Evolutionary conservation across 768 basidiomycete species (phyloP).

Genomic region (Strobilomyces echinocephalus): DNA sequence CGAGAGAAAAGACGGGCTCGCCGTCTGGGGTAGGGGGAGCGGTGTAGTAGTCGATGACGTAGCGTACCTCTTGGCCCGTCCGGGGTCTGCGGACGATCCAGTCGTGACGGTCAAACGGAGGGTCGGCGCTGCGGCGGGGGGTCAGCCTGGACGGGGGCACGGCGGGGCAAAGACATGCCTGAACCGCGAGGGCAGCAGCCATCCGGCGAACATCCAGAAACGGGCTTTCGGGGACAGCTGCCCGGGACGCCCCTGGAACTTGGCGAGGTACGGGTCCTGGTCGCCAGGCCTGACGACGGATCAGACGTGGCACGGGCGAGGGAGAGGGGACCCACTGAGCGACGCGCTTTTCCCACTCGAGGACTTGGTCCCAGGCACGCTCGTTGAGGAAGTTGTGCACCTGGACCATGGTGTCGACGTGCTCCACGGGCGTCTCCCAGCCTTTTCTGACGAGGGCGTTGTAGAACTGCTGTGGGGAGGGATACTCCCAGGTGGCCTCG

Average conservation of each 20-base stretch:
- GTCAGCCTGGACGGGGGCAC: not conserved
- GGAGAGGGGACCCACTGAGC: conserved; percentile 18
- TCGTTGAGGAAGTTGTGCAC: conserved; percentile 99
- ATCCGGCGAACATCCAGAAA: conserved; percentile 80
- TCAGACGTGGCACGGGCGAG: not conserved
- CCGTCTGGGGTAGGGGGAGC: conserved; percentile 87
- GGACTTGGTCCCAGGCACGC: conserved; percentile 90
- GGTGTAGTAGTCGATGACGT: conserved; percentile 98
- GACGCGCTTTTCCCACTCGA: conserved; percentile 81
- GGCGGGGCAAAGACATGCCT: conserved; percentile 50
- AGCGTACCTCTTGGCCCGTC: conserved; percentile 80
- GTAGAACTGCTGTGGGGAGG: conserved; percentile 96
- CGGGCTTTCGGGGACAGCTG: conserved; percentile 93
- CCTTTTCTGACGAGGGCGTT: conserved; percentile 95
- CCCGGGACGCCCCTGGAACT: conserved; percentile 87
- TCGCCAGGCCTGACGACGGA: conserved; percentile 39
- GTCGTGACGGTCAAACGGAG: conserved; percentile 97
- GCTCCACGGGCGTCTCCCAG: conserved; percentile 95
- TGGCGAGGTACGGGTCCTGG: conserved; percentile 68
- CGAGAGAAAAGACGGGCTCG: conserved; percentile 90
- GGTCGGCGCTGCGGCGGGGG: conserved; percentile 57
- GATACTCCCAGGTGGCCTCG: conserved; percentile 79
- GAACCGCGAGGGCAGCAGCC: conserved; percentile 85
- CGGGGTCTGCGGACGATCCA: conserved; percentile 85
- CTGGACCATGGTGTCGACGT: conserved; percentile 94